These are phyloP conservation scores for Puccinia hordei DNA, from an alignment of 1,284 basidiomycete genomes.

Conservation along the genomic window DNA sequence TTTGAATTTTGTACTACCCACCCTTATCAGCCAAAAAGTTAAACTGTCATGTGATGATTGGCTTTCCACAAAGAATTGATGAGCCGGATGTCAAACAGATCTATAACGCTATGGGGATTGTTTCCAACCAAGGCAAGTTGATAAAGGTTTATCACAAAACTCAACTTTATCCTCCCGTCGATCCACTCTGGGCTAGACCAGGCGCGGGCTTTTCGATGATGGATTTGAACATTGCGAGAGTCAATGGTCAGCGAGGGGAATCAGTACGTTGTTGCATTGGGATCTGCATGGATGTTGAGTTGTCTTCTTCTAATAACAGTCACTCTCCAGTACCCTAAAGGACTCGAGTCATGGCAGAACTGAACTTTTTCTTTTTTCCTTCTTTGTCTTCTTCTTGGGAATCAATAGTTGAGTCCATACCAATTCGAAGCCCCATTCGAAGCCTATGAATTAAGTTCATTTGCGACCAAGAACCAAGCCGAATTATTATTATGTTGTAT, in stretches of 20 bases:
- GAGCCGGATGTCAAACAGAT: constrained; percentile 20
- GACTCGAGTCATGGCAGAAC: not conserved
- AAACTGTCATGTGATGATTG: constrained; percentile 48
- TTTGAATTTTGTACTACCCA: not conserved
- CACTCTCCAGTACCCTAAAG: too few species aligned
- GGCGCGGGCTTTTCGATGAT: constrained; percentile 33
- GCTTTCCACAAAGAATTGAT: constrained; percentile 40
- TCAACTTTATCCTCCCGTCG: constrained; percentile 46
- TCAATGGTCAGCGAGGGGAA: not conserved
- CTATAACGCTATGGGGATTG: constrained; percentile 44
- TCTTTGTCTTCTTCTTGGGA: not conserved
- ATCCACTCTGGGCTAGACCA: constrained; percentile 48
- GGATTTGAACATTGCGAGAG: constrained; percentile 37
- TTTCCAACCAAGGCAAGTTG: constrained; percentile 37
- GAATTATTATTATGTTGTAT: constrained; percentile 42
- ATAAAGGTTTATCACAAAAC: constrained; percentile 41
- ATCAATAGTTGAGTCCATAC: constrained; percentile 26
- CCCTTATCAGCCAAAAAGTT: constrained; percentile 3
- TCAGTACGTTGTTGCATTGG: constrained; percentile 45
- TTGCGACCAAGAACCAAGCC: constrained; percentile 30
- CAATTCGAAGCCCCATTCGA: constrained; percentile 47
- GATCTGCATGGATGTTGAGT: constrained; percentile 50
- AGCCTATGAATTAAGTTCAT: constrained; percentile 43
- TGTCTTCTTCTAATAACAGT: not conserved
- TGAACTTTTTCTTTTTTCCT: too few species aligned